Evolutionary conservation across 331 rosid genomes (phyloP).

Genomic region (Dryas integrifolia): DNA sequence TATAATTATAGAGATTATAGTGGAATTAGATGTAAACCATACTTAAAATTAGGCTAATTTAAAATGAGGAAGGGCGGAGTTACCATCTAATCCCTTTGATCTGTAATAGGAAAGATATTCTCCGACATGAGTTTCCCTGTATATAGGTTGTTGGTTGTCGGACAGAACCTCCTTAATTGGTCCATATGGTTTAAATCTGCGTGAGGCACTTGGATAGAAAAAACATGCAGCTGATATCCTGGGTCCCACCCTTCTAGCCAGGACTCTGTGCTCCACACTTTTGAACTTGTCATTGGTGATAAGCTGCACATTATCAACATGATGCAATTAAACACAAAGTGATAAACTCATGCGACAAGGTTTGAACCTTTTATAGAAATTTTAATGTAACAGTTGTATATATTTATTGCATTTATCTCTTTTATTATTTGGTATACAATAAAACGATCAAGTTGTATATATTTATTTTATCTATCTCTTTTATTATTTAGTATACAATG

Average conservation of each 20-base stretch:
- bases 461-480: no score
- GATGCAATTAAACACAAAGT: no score
- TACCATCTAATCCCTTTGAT: constrained; percentile 69
- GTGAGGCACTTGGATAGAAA: constrained; percentile 51
- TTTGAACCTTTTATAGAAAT: no score
- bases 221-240: constrained; percentile 75
- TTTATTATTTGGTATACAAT: no score
- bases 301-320: constrained; percentile 41
- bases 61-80: constrained; percentile 54
- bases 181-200: constrained; percentile 40
- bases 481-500: no score
- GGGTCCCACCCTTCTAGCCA: constrained; percentile 49
- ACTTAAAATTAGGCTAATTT: constrained; percentile 11
- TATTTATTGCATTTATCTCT: no score
- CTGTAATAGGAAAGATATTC: constrained; percentile 57
- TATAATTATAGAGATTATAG: background rate
- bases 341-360: no score
- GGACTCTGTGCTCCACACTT: constrained; percentile 72
- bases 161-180: constrained; percentile 58
- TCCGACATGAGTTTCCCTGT: constrained; percentile 45
- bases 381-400: no score
- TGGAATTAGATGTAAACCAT: background rate
- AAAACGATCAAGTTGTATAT: no score
- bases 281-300: constrained; percentile 71
- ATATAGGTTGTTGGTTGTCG: constrained; percentile 49